Conservation (phyloP, 2,329 filamentous ascomycete species). For the Emergomyces africanus region DNA sequence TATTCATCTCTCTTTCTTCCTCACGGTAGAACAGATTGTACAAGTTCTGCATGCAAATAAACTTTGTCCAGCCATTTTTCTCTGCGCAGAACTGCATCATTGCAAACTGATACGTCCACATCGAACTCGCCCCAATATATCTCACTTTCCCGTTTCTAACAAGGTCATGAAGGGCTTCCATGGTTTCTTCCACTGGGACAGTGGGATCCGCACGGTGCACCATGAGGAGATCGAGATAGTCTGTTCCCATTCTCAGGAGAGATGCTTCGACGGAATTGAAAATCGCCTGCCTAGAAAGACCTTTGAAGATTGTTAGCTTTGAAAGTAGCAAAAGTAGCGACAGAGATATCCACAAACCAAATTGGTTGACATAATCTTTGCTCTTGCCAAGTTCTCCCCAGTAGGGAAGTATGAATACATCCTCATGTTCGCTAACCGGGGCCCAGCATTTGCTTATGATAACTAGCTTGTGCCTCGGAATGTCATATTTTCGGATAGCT, state of each 20-base stretch:
- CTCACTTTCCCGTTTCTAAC: constrained; percentile 22
- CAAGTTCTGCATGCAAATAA: constrained; percentile 42
- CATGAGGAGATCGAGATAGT: constrained; percentile 39
- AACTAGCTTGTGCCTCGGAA: constrained; percentile 44
- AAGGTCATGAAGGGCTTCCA: constrained; percentile 33
- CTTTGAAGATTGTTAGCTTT: background rate
- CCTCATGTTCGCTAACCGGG: constrained; percentile 22
- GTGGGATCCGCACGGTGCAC: constrained; percentile 37
- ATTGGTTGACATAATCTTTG: constrained; percentile 39
- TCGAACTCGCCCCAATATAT: constrained; percentile 22
- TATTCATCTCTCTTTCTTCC: constrained; percentile 35
- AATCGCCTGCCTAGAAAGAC: constrained; percentile 30
- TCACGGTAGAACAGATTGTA: constrained; percentile 41
- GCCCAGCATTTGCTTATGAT: constrained; percentile 45
- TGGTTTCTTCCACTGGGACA: constrained; percentile 37
- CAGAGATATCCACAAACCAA: constrained; percentile 6
- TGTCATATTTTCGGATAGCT: constrained; percentile 45
- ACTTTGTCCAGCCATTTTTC: constrained; percentile 38
- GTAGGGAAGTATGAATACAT: constrained; percentile 22
- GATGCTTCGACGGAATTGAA: constrained; percentile 35
- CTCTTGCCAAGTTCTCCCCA: constrained; percentile 27
- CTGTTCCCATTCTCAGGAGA: constrained; percentile 30
- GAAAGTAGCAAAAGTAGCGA: background rate
- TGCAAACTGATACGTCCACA: constrained; percentile 15
- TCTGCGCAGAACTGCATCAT: constrained; percentile 40